phyloP scores from a whole-genome alignment of 176 grass and related monocot species.

The Ampelocalamus luodianensis region DNA sequence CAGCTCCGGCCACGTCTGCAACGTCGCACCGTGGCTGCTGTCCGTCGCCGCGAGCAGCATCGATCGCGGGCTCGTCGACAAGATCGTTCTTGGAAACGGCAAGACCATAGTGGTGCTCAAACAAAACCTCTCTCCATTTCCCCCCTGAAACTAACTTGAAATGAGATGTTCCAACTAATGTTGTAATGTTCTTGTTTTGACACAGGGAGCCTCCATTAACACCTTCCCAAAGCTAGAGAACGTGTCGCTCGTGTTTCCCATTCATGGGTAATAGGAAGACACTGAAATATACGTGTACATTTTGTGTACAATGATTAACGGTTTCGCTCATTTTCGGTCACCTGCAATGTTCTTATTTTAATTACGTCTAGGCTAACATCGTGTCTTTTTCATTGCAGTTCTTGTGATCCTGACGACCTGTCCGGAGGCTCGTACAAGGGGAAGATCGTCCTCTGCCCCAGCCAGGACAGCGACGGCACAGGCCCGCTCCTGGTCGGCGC shows the following conservation, averaged over 20 bases:
- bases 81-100: conserved; percentile 39
- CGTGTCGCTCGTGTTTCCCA: not conserved
- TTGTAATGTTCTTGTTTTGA: not conserved
- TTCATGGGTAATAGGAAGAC: not conserved
- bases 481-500: conserved; percentile 13
- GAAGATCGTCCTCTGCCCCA: conserved; percentile 30
- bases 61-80: conserved; percentile 40
- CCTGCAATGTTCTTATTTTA: too few species aligned
- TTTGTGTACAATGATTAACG: too few species aligned
- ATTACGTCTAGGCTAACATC: too few species aligned
- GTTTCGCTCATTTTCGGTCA: too few species aligned
- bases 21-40: conserved; percentile 53
- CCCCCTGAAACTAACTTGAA: too few species aligned
- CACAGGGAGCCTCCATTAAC: conserved; percentile 29
- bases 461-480: not conserved
- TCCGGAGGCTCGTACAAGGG: conserved; percentile 24
- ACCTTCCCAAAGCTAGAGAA: not conserved
- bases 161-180: not conserved
- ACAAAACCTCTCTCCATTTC: too few species aligned
- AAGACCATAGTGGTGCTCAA: conserved; percentile 24
- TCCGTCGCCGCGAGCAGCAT: conserved; percentile 43
- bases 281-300: not conserved
- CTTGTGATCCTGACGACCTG: not conserved
- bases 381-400: not conserved
- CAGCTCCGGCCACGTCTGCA: not conserved